Base-by-base conservation (phyloP, 768 basidiomycete species). In the Mycena crocata region DNA sequence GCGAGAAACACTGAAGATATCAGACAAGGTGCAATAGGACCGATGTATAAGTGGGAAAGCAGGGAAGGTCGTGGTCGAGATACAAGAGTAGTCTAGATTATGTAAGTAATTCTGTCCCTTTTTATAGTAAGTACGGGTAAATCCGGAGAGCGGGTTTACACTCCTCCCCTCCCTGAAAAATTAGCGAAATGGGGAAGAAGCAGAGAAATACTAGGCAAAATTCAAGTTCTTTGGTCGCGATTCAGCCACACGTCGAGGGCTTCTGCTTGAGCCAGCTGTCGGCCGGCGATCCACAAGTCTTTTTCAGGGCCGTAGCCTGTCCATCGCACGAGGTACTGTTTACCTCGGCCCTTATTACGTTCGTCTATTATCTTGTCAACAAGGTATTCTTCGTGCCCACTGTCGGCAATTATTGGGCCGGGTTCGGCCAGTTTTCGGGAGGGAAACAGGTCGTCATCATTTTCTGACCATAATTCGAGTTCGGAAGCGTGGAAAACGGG, bases 401-500 rank as follows among this genome's bases (percentile, higher is more conserved):
- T n/a, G n/a, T 45, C 34, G 24, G 23, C 48, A 6, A 46, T 13
- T 21, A 66, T 46, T 13, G 64, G 64, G 1, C 15, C 8, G 1
- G 57, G 64, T 13, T 35, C 28, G 26, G 34, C 21, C 1, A 19
- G 17, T 24, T 69, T 61, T 0, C 76, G 73, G 0, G 44, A 42
- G 0, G 81, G 79, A 62, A 80, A 82, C 0, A 64, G 34, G 0
- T 17, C 3, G 6, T 57, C 14, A 56, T 82, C 71, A 55, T 80
- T 81, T 1, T 75, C 49, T 3, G 59, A 19, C 32, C 50, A 73
- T 0, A 48, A 68, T 0, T 54, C 30, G 0, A 82, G 57, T n/a
- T 78, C 71, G 13, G 74, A 74, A 1, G 70, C 60, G 40, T 82
- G 79, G 65, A 81, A 82, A 0, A 70, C 75, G 0, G 73, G 75